Conservation (phyloP, 495 filamentous ascomycete species). For the Neurospora sp. region DNA sequence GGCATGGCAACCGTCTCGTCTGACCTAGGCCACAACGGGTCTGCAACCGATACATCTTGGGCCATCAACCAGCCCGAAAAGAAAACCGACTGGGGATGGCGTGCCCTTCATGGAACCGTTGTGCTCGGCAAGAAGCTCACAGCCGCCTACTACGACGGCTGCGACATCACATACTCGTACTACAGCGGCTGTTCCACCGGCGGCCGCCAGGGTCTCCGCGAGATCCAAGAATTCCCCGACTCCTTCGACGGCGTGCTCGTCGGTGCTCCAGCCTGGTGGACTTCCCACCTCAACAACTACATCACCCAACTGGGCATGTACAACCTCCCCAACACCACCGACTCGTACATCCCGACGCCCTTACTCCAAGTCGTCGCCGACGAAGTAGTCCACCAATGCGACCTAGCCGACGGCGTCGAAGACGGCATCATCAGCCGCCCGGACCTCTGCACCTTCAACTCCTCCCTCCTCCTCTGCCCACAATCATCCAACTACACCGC, state of each 20-base stretch:
- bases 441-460: constrained; percentile 44
- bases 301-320: constrained; percentile 21
- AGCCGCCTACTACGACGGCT: constrained; percentile 30
- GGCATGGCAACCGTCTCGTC: constrained; percentile 47
- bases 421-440: constrained; percentile 55
- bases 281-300: constrained; percentile 39
- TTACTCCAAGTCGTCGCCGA: constrained; percentile 41
- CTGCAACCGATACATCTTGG: constrained; percentile 33
- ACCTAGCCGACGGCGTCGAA: constrained; percentile 47
- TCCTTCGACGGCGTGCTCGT: constrained; percentile 54
- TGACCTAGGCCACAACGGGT: constrained; percentile 44
- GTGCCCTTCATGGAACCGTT: constrained; percentile 40
- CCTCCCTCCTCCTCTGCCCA: constrained; percentile 43
- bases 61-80: constrained; percentile 31
- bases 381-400: constrained; percentile 59
- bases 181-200: constrained; percentile 46
- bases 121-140: constrained; percentile 29
- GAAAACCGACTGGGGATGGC: constrained; percentile 31
- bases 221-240: constrained; percentile 38
- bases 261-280: constrained; percentile 32
- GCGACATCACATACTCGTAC: constrained; percentile 35
- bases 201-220: constrained; percentile 44
- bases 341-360: constrained; percentile 40
- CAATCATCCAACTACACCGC: constrained; percentile 5
- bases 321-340: constrained; percentile 30